Evolutionary conservation across 2,329 filamentous ascomycete genomes (phyloP).

Genomic region (Didymella glomerata): DNA sequence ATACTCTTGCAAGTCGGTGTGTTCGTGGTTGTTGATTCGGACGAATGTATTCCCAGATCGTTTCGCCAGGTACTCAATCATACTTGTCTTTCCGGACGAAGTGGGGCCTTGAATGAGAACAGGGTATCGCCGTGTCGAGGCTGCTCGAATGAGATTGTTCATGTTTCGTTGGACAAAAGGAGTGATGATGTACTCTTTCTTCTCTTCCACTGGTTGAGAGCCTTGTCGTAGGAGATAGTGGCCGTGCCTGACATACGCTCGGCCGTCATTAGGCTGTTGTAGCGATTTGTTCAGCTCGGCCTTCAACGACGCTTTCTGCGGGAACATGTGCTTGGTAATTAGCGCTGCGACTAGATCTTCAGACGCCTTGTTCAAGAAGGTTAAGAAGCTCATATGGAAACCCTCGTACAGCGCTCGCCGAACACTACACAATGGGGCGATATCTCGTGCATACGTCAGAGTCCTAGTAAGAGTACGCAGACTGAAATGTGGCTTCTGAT

Average conservation of each 20-base stretch:
- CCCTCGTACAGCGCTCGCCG: slow-evolving; percentile 90
- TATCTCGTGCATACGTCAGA: slow-evolving; percentile 85
- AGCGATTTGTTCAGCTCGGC: slow-evolving; percentile 81
- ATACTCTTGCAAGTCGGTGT: slow-evolving; percentile 98
- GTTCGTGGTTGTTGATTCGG: slow-evolving; percentile 99
- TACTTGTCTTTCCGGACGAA: slow-evolving; percentile 97
- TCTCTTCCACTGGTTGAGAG: slow-evolving; percentile 69
- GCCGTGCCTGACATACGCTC: slow-evolving; percentile 81
- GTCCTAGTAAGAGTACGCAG: slow-evolving; percentile 91
- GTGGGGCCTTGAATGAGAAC: slow-evolving; percentile 96
- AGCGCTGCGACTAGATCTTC: slow-evolving; percentile 80
- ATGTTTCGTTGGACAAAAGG: slow-evolving; percentile 94
- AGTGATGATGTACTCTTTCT: slow-evolving; percentile 94
- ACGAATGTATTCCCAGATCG: slow-evolving; percentile 97
- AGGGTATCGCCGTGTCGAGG: slow-evolving; percentile 89
- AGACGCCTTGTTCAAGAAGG: slow-evolving; percentile 82
- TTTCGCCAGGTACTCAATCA: slow-evolving; percentile 99
- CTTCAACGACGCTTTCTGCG: slow-evolving; percentile 71
- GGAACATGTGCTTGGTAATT: slow-evolving; percentile 81
- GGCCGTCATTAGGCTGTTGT: slow-evolving; percentile 77
- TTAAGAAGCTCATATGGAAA: slow-evolving; percentile 97
- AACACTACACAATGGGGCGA: slow-evolving; percentile 83
- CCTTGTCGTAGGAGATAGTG: slow-evolving; percentile 93
- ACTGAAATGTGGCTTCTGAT: slow-evolving; percentile 96
- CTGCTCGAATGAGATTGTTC: slow-evolving; percentile 90